These are phyloP conservation scores for Sphagnum fallax DNA, from an alignment of 228 moss, liverwort and hornwort species.

Conservation along the genomic window DNA sequence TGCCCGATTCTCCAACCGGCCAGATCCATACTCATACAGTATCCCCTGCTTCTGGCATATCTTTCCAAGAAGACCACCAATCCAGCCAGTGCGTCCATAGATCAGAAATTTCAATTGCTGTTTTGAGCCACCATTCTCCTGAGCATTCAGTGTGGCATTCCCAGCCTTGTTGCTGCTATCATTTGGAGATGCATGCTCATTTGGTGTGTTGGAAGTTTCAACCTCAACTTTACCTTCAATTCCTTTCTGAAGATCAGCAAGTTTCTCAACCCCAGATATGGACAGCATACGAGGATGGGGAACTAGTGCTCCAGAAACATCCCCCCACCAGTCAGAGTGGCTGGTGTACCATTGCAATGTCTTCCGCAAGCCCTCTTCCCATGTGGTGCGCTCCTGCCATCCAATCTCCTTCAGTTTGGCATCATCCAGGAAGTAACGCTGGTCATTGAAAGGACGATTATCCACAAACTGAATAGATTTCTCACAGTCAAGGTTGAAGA, in stretches of 20 bases:
- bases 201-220: too few relatives aligned
- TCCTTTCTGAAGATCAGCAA: slow-evolving; percentile 40
- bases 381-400: slow-evolving; percentile 71
- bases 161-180: slow-evolving; percentile 2
- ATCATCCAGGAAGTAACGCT: slow-evolving; percentile 77
- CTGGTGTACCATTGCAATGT: slow-evolving; percentile 73
- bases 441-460: slow-evolving; percentile 84
- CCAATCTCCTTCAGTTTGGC: slow-evolving; percentile 70
- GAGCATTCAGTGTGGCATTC: slow-evolving; percentile 12
- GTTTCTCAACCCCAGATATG: slow-evolving; percentile 53
- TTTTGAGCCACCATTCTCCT: slow-evolving; percentile 22
- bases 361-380: slow-evolving; percentile 72
- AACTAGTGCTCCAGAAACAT: slow-evolving; percentile 70
- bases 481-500: slow-evolving; percentile 60
- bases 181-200: slow-evolving; percentile 32
- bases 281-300: slow-evolving; percentile 71
- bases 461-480: slow-evolving; percentile 70
- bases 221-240: neutral
- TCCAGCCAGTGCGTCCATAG: slow-evolving; percentile 84
- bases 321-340: slow-evolving; percentile 80
- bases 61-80: slow-evolving; percentile 71
- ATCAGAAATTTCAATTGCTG: slow-evolving; percentile 65
- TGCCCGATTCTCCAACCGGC: slow-evolving; percentile 62
- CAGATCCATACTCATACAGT: slow-evolving; percentile 61
- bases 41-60: slow-evolving; percentile 74